These are phyloP conservation scores for Truncatella angustata DNA, from an alignment of 2,329 filamentous ascomycete species.

Conservation along the genomic window DNA sequence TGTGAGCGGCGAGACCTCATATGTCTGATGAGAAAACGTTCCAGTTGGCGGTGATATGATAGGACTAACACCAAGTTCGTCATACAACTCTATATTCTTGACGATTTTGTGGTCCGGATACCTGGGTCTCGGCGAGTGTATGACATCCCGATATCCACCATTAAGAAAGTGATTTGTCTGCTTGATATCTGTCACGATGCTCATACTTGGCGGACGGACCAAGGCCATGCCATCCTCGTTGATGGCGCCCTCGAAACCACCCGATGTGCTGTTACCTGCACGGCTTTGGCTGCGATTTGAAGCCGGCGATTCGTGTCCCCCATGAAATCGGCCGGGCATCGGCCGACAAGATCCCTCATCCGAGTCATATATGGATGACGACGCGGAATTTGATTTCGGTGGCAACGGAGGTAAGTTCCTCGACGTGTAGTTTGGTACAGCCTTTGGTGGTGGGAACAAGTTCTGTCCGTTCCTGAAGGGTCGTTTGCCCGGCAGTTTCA, in stretches of 20 bases:
- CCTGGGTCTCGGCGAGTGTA: neutral
- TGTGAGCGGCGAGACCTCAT: conserved; percentile 2
- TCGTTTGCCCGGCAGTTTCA: neutral
- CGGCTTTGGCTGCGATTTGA: neutral
- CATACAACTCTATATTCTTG: neutral
- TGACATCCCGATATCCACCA: neutral
- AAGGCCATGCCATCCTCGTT: conserved; percentile 6
- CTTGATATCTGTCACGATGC: neutral
- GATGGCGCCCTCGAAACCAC: neutral
- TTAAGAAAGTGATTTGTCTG: neutral
- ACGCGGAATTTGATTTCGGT: neutral
- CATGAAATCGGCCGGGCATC: neutral
- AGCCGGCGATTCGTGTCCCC: neutral
- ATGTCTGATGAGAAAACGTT: neutral
- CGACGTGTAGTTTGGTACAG: neutral
- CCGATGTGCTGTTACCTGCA: neutral
- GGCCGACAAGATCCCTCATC: neutral
- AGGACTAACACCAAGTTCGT: neutral
- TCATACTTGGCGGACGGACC: conserved; percentile 2
- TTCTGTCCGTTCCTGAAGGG: conserved; percentile 1
- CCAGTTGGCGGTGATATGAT: neutral
- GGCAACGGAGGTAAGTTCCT: conserved; percentile 3
- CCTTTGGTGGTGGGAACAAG: conserved; percentile 3
- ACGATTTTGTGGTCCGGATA: conserved; percentile 3
- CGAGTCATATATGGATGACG: conserved; percentile 3